These are phyloP conservation scores for Noccaea caerulescens DNA, from an alignment of 345 rosid species.

Conservation along the genomic window DNA sequence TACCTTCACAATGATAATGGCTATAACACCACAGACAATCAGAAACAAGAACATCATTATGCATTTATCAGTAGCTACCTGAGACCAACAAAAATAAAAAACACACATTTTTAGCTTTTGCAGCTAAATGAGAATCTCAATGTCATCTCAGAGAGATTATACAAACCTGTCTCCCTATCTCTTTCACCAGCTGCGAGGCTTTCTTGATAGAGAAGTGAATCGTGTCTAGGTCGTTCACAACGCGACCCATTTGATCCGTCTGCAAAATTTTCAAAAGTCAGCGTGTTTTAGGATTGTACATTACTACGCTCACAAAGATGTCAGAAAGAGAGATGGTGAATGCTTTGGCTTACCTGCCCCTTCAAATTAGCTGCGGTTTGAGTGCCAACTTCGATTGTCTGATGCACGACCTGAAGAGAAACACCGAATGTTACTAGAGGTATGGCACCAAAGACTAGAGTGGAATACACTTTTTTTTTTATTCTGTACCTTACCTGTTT, in stretches of 20 bases:
- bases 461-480: neutral
- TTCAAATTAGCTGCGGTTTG: conserved; percentile 83
- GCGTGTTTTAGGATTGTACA: neutral
- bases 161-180: conserved; percentile 91
- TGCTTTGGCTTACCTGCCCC: conserved; percentile 67
- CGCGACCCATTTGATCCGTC: conserved; percentile 99
- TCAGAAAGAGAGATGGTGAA: neutral
- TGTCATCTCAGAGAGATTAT: neutral
- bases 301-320: neutral
- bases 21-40: conserved; percentile 88
- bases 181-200: conserved; percentile 95
- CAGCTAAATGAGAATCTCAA: neutral
- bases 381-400: conserved; percentile 90
- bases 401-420: conserved; percentile 72
- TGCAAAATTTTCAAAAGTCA: conserved; percentile 37
- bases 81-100: neutral
- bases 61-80: conserved; percentile 98
- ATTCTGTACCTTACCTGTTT: conserved; percentile 56
- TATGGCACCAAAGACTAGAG: conserved; percentile 4
- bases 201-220: conserved; percentile 97
- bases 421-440: conserved; percentile 28
- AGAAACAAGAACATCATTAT: conserved; percentile 92
- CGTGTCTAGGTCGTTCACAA: conserved; percentile 87
- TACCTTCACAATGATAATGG: conserved; percentile 92
- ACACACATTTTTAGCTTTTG: neutral